Evolutionary conservation across 768 basidiomycete species (phyloP).

Genomic region (Inosperma sp.): DNA sequence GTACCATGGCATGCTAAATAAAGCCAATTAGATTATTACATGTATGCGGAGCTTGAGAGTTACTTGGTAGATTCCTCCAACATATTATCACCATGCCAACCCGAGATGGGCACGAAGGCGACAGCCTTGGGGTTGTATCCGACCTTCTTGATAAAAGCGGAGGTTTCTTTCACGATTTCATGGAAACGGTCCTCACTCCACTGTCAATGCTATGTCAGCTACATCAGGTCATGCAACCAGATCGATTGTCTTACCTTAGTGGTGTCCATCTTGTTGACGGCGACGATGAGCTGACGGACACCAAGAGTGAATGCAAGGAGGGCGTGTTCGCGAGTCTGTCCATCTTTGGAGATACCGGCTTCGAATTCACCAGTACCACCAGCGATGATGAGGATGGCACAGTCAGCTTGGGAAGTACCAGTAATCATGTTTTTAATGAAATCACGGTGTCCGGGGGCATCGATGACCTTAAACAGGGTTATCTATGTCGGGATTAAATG

Average conservation of each 20-base stretch:
- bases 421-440: constrained; percentile 99
- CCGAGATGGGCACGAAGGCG: constrained; percentile 98
- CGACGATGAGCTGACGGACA: constrained; percentile 99
- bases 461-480: constrained; percentile 70
- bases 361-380: constrained; percentile 99
- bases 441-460: constrained; percentile 99
- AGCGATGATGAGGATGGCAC: constrained; percentile 99
- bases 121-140: constrained; percentile 99
- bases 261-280: constrained; percentile 99
- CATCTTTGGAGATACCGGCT: constrained; percentile 99
- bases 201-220: constrained; percentile 37
- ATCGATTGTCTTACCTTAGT: constrained; percentile 62
- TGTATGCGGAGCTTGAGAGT: constrained; percentile 23
- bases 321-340: constrained; percentile 99
- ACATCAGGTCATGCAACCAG: not conserved
- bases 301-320: constrained; percentile 99
- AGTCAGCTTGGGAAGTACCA: constrained; percentile 99
- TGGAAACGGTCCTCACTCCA: constrained; percentile 99
- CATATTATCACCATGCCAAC: constrained; percentile 99
- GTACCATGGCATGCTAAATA: constrained; percentile 92
- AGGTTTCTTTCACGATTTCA: constrained; percentile 98
- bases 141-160: constrained; percentile 98
- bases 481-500: constrained; percentile 19
- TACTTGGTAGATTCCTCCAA: constrained; percentile 96
- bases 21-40: constrained; percentile 15